Percentiles rank a stretch among this genome's conserved stretches.
Conservation (phyloP, 345 rosid species). For the Heritiera littoralis region DNA sequence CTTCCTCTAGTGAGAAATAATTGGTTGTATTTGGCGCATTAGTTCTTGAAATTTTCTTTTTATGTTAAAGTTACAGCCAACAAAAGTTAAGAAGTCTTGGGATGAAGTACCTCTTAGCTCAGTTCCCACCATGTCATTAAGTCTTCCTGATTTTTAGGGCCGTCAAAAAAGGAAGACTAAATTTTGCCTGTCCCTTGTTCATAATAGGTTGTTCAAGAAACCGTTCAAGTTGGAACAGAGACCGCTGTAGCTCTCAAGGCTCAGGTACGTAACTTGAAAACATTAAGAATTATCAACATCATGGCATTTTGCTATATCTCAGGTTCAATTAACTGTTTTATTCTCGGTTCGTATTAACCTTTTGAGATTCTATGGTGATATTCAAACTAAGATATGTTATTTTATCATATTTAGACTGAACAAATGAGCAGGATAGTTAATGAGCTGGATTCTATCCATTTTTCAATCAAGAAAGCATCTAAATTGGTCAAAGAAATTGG, state of each 20-base stretch:
- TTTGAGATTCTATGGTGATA: constrained; percentile 4
- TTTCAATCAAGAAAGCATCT: constrained; percentile 92
- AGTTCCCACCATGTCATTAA: background rate
- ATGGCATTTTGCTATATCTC: background rate
- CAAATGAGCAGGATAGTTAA: constrained; percentile 98
- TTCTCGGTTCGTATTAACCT: constrained; percentile 4
- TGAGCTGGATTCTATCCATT: constrained; percentile 94
- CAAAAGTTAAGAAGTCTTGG: constrained; percentile 11
- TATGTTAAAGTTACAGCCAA: background rate
- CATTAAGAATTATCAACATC: constrained; percentile 19
- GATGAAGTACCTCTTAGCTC: background rate
- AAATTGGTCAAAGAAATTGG: constrained; percentile 94
- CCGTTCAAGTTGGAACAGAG: constrained; percentile 81
- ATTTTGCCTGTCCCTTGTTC: constrained; percentile 4
- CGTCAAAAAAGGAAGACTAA: background rate
- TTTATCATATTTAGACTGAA: constrained; percentile 68
- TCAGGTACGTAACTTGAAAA: constrained; percentile 56
- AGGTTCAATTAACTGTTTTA: constrained; percentile 12
- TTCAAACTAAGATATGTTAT: constrained; percentile 19
- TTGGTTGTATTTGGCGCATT: background rate
- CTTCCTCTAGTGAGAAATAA: background rate
- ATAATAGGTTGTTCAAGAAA: constrained; percentile 81
- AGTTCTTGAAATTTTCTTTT: background rate
- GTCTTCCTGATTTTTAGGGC: background rate
- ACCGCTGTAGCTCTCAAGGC: constrained; percentile 89